Base-by-base conservation (phyloP, 495 filamentous ascomycete genomes). In the Sporormia fimetaria region DNA sequence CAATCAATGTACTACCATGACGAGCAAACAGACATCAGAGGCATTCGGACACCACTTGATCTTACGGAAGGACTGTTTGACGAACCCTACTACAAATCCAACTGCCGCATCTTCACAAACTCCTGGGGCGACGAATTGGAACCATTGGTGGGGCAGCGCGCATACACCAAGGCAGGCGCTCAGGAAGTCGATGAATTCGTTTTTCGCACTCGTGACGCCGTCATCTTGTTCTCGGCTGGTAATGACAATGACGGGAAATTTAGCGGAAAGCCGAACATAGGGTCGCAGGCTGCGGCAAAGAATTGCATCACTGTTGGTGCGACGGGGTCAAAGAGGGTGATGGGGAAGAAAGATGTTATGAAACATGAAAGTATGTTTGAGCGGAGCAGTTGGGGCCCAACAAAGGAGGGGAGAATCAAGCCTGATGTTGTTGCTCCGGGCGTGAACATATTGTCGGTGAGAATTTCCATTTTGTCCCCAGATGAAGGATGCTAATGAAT, bases 341-440 rank as follows among this genome's bases (percentile, higher is more conserved):
- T n/a, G n/a, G n/a, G n/a, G n/a, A n/a, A n/a, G n/a, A n/a, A n/a
- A n/a, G 14, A 21, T 21, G 9, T 12, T 9, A 24, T 9, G 6
- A 11, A 7, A 37, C 14, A 4, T 6, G 17, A 37, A 11, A 7
- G 33, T 6, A 37, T 37, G 31, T n/a, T 7, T 15, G 31, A 5
- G 16, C 8, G 4, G 17, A 37, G 33, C 14, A 21, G 17, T 21
- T 6, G 7, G 10, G 33, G 33, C 6, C 33, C 33, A 21, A 24
- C 33, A 7, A 37, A 37, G 22, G 8, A 37, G 17, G 8, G 22
- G 14, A 12, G 33, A 12, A 37, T 37, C 8, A 37, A 37, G 21
- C 33, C 33, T 11, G 33, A 37, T 14, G 33, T 37, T 21, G 7
- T 21, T 24, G 33, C 33, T 21, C 33, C 33, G 5, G 33, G 33